Evolutionary conservation across 78 protist species (phyloP), one percentile per base, ranked within the genome.

Genomic region (Pelomyxa schiedti): DNA sequence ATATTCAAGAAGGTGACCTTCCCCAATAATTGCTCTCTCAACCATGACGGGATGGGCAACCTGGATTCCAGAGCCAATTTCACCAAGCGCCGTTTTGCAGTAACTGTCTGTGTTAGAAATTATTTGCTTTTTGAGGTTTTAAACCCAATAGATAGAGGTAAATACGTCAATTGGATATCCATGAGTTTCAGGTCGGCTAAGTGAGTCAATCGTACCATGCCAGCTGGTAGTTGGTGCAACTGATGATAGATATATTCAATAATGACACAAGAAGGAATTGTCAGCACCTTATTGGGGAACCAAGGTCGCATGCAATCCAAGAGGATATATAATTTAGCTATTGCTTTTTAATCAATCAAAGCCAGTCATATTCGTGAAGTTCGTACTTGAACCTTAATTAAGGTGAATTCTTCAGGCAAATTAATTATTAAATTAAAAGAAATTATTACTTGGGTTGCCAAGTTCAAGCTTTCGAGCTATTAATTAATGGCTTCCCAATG

Each of bases 261-360:
- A n/a, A n/a, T n/a, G n/a, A n/a, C n/a, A n/a, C n/a, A n/a, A n/a
- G n/a, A n/a, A n/a, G n/a, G 0, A 75, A 16, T 6, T 75, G 5
- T 26, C 66, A n/a, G 24, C 42, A 68, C 74, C 32, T 79, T 79
- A 65, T 80, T 80, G n/a, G n/a, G 39, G 74, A 77, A 75, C 81
- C 88, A 70, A 83, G 68, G 69, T 83, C n/a, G n/a, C n/a, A n/a
- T 83, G 37, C 76, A 43, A 42, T 83, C 88, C 52, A 83, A 47
- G 28, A 83, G 43, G n/a, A n/a, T 52, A 43, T 73, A 7, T n/a
- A n/a, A n/a, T n/a, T n/a, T n/a, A n/a, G n/a, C n/a, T n/a, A n/a
- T n/a, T n/a, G n/a, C n/a, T n/a, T n/a, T n/a, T n/a, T n/a, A n/a
- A n/a, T n/a, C n/a, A n/a, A n/a, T n/a, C n/a, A n/a, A n/a, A n/a